phyloP scores from a whole-genome alignment of 2,329 filamentous ascomycete species.

The Sclerotinia trifoliorum region DNA sequence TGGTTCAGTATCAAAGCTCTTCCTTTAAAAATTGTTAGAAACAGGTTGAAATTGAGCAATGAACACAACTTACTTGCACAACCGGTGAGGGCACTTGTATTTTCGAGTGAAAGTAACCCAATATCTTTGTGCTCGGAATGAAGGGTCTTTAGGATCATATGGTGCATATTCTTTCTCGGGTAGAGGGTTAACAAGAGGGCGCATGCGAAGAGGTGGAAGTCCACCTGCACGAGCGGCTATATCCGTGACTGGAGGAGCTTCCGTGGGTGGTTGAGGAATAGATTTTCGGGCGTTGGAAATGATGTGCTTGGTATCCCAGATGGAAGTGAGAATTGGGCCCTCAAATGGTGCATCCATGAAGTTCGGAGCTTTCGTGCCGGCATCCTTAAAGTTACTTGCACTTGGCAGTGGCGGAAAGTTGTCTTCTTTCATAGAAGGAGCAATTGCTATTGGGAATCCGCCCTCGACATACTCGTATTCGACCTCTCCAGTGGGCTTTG shows the following conservation, averaged over 20 bases:
- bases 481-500: background rate
- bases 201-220: constrained; percentile 2
- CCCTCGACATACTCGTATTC: constrained; percentile 17
- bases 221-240: constrained; percentile 6
- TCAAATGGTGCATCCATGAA: constrained; percentile 21
- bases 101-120: constrained; percentile 29
- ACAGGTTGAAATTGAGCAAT: background rate
- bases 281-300: constrained; percentile 20
- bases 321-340: constrained; percentile 8
- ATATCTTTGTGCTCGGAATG: constrained; percentile 29
- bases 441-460: constrained; percentile 6
- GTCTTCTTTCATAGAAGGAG: constrained; percentile 12
- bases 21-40: constrained; percentile 22
- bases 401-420: constrained; percentile 19
- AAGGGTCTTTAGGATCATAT: constrained; percentile 30
- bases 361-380: constrained; percentile 16
- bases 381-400: constrained; percentile 3
- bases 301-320: constrained; percentile 20
- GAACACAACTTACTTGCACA: constrained; percentile 34
- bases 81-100: constrained; percentile 35
- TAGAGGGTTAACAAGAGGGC: constrained; percentile 10
- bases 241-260: background rate
- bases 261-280: constrained; percentile 10
- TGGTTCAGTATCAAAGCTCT: constrained; percentile 19
- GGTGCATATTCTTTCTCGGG: constrained; percentile 18